Conservation (phyloP, 257 asterid species). For the Agastache rugosa region DNA sequence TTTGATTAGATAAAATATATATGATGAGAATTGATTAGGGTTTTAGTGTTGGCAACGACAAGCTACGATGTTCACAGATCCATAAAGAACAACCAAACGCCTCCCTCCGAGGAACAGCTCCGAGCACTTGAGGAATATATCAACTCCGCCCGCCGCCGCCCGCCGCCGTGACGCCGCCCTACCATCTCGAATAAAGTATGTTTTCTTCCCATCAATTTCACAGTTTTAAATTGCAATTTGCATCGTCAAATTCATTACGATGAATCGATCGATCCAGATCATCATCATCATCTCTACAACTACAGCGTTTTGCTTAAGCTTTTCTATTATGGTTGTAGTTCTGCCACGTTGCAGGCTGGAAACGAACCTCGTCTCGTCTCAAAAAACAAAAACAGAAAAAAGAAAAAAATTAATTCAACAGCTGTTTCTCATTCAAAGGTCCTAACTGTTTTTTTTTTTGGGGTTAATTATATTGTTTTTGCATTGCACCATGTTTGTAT, state of each 20-base stretch:
- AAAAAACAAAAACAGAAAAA: not conserved
- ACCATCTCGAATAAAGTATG: not conserved
- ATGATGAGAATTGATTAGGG: constrained; percentile 31
- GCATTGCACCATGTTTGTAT: too few relatives aligned
- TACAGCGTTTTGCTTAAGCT: not conserved
- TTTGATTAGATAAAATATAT: not conserved
- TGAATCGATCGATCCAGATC: too few relatives aligned
- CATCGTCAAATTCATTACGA: not conserved
- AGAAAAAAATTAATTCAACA: too few relatives aligned
- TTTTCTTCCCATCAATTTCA: not conserved
- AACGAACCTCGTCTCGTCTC: constrained; percentile 7
- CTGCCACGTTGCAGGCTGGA: not conserved
- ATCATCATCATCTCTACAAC: not conserved
- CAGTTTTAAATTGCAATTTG: not conserved
- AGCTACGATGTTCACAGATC: constrained; percentile 74
- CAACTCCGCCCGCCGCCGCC: constrained; percentile 56
- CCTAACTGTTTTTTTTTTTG: too few relatives aligned
- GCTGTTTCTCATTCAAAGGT: too few relatives aligned
- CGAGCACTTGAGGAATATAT: constrained; percentile 58
- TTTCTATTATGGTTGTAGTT: not conserved
- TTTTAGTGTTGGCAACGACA: constrained; percentile 55
- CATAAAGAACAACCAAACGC: constrained; percentile 57
- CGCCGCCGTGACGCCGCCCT: constrained; percentile 38
- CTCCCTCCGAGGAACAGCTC: constrained; percentile 56
- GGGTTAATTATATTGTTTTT: too few relatives aligned